Conservation (phyloP, 768 basidiomycete species). For the Boletus fagicola region DNA sequence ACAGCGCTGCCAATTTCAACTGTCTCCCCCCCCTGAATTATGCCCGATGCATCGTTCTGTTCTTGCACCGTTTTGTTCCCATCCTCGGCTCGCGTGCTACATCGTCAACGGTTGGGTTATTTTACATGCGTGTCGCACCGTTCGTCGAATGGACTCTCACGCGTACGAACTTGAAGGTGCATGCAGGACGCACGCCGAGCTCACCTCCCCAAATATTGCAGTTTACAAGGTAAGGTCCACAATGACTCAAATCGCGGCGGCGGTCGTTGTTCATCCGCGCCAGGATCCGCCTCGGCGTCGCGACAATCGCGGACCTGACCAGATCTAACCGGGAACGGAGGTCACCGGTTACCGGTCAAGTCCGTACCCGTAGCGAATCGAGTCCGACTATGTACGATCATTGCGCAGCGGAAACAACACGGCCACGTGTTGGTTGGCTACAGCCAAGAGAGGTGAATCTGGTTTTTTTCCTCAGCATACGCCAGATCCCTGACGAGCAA, state of each 20-base stretch:
- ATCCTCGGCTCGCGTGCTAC: background rate
- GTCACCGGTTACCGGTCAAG: background rate
- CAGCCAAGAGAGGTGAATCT: background rate
- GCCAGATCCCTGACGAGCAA: background rate
- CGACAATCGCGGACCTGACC: background rate
- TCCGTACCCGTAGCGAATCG: background rate
- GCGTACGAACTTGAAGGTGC: background rate
- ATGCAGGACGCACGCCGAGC: background rate
- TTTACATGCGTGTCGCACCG: background rate
- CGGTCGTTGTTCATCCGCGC: background rate
- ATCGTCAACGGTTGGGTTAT: background rate
- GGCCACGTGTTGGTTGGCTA: background rate
- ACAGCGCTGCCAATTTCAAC: background rate
- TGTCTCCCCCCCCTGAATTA: background rate
- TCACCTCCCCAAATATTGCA: background rate
- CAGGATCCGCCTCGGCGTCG: background rate
- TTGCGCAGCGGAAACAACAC: background rate
- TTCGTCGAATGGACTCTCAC: background rate
- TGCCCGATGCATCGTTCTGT: background rate
- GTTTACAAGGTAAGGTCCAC: background rate
- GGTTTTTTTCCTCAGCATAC: background rate
- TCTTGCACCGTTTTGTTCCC: background rate
- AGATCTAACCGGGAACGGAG: background rate
- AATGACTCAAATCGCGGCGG: no score
- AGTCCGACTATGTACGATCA: background rate